Base-by-base conservation (phyloP, 177 flowering plant genomes). In the Vitis hybrid region DNA sequence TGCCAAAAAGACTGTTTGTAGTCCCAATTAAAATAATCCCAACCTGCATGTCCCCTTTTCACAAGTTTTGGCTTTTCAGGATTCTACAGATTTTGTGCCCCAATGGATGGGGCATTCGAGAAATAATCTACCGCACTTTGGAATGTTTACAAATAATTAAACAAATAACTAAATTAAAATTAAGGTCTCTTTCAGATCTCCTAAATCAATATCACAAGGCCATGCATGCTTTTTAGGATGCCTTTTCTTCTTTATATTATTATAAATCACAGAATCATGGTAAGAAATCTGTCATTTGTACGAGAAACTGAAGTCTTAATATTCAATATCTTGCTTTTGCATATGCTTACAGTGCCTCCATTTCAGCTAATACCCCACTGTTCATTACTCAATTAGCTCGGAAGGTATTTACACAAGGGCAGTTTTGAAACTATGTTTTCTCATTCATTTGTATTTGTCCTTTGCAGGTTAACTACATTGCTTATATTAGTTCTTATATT, bases 81-180 rank as follows among this genome's bases (percentile, higher is more conserved):
- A 69, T 70, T 70, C 78, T 75, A 66, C 31, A 65, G 73, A 75
- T 75, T 66, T 55, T 33, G 57, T 75, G 70, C 70, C 62, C 55
- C 65, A 44, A 59, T 59, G 59, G 50, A 50, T 64, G 49, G 47
- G 70, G 54, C 70, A 66, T 51, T 65, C 54, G 59, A 70, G 66
- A 69, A 69, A 55, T 60, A n/a, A 60, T 17, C 47, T 38, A 38
- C 47, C 9, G 33, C 15, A 63, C 53, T 71, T 67, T 62, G 31
- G 22, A 61, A 50, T 65, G 58, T 70, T n/a, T 13, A 52, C 13
- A 51, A n/a, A 52, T 65, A 19, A 1, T 56, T 71, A 31, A 10
- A 52, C 38, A 15, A 56, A 67, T 65, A 51, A 64, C 61, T 66
- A 67, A 66, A 44, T 50, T 52, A 38, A n/a, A 15, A 66, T 75